phyloP scores from a whole-genome alignment of 2,329 filamentous ascomycete species.

The Calycina marina region DNA sequence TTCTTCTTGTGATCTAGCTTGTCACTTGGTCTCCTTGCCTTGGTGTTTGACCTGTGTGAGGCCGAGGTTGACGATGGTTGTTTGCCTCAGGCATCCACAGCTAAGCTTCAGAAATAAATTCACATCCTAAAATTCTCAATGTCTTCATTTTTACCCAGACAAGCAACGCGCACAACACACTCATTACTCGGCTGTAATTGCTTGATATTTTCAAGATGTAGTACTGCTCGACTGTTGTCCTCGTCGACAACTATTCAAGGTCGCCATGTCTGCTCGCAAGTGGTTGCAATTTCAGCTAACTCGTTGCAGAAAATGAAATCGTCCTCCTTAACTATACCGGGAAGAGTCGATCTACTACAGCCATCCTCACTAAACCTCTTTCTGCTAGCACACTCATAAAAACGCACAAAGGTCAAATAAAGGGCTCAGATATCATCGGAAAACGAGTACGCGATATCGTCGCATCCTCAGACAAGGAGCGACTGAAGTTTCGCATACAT shows the following conservation, averaged over 20 bases:
- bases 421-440: slow-evolving; percentile 25
- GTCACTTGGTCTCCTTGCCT: no score
- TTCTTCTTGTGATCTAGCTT: no score
- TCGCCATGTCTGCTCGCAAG: no score
- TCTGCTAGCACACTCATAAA: slow-evolving; percentile 23
- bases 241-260: background rate
- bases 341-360: slow-evolving; percentile 1
- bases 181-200: background rate
- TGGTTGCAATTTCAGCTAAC: no score
- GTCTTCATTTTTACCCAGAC: no score
- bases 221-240: background rate
- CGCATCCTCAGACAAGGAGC: slow-evolving; percentile 7
- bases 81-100: no score
- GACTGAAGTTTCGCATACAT: slow-evolving; percentile 27
- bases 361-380: slow-evolving; percentile 28
- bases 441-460: slow-evolving; percentile 12
- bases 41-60: no score
- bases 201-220: background rate
- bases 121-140: no score
- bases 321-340: slow-evolving; percentile 16
- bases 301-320: slow-evolving; percentile 21
- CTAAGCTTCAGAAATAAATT: no score
- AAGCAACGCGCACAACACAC: background rate
- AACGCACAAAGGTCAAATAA: slow-evolving; percentile 16
- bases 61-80: no score